A percentile compares a stretch with the other conserved stretches of the same genome.
These are phyloP conservation scores for Piromyces finnis DNA, from an alignment of 192 early-diverging fungal genomes.

Conservation along the genomic window DNA sequence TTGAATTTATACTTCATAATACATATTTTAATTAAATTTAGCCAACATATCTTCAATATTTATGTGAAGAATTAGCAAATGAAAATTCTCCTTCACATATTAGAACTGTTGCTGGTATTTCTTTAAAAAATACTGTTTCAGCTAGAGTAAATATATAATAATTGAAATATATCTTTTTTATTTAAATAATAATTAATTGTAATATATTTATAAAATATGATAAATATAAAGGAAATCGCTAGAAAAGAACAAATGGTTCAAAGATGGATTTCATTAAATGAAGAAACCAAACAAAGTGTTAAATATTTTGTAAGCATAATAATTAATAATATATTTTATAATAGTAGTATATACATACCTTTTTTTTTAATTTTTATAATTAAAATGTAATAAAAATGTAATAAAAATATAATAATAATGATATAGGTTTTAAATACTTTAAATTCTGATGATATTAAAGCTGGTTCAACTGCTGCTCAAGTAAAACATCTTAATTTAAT, in stretches of 20 bases:
- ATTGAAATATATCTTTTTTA: no score
- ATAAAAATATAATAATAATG: neutral
- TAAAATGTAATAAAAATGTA: no score
- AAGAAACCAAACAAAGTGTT: neutral
- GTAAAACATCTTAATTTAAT: slow-evolving; percentile 6
- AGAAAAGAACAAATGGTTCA: slow-evolving; percentile 2
- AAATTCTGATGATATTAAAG: slow-evolving; percentile 23
- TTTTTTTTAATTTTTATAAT: no score
- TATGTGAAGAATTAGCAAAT: slow-evolving; percentile 68
- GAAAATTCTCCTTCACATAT: slow-evolving; percentile 39
- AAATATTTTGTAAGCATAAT: neutral
- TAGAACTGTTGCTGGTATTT: slow-evolving; percentile 70
- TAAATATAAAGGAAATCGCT: slow-evolving; percentile 9
- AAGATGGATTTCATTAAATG: slow-evolving; percentile 3
- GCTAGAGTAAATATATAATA: slow-evolving; percentile 44
- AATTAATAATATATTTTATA: no score
- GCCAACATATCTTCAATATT: slow-evolving; percentile 22
- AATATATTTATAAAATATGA: slow-evolving; percentile 7
- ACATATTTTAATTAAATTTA: slow-evolving; percentile 1
- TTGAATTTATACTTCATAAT: neutral
- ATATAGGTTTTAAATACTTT: slow-evolving; percentile 13
- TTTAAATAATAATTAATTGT: neutral
- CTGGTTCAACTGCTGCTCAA: slow-evolving; percentile 56
- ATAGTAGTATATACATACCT: no score
- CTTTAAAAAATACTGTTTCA: slow-evolving; percentile 79